Percentiles rank a stretch among this genome's conserved stretches.
Evolutionary conservation across 2,329 filamentous ascomycete genomes (phyloP).

Genomic region (Coleophoma cylindrospora): DNA sequence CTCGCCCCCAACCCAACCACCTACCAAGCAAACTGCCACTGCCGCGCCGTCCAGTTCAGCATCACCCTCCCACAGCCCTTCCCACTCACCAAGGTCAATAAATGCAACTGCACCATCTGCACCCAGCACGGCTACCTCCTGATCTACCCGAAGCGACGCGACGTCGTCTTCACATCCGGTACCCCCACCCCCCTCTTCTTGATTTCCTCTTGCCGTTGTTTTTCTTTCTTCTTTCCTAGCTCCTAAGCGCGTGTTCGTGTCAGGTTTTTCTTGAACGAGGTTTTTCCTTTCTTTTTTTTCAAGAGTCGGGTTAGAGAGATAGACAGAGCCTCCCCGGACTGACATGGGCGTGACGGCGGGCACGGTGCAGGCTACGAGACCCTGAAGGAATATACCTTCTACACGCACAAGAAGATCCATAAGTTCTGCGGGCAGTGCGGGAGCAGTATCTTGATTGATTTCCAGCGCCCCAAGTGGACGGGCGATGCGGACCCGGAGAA

Average conservation of each 20-base stretch:
- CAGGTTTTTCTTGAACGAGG: too few species aligned
- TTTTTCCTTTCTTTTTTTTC: too few species aligned
- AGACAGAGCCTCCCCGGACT: too few species aligned
- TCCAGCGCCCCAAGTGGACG: neutral
- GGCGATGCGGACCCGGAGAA: slow-evolving; percentile 13
- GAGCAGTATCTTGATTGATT: slow-evolving; percentile 15
- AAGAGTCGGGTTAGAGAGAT: too few species aligned
- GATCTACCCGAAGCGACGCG: slow-evolving; percentile 18
- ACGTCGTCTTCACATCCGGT: slow-evolving; percentile 11
- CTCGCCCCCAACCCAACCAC: slow-evolving; percentile 16
- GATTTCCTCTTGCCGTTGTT: neutral
- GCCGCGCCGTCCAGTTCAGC: slow-evolving; percentile 45
- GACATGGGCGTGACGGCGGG: too few species aligned
- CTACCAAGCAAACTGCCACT: slow-evolving; percentile 53
- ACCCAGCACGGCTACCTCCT: slow-evolving; percentile 41
- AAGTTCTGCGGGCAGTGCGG: slow-evolving; percentile 19
- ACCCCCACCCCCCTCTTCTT: too few species aligned
- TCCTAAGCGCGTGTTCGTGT: too few species aligned
- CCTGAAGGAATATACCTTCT: slow-evolving; percentile 8
- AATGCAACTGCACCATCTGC: slow-evolving; percentile 66
- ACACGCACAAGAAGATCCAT: slow-evolving; percentile 8
- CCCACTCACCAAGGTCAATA: slow-evolving; percentile 42
- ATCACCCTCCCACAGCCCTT: slow-evolving; percentile 41
- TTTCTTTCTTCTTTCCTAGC: neutral
- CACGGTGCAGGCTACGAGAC: slow-evolving; percentile 9